Percentiles rank a stretch among this genome's conserved stretches.
phyloP scores from a whole-genome alignment of 176 grass and related monocot genomes.

The sorghum (Sorghum bicolor) region DNA sequence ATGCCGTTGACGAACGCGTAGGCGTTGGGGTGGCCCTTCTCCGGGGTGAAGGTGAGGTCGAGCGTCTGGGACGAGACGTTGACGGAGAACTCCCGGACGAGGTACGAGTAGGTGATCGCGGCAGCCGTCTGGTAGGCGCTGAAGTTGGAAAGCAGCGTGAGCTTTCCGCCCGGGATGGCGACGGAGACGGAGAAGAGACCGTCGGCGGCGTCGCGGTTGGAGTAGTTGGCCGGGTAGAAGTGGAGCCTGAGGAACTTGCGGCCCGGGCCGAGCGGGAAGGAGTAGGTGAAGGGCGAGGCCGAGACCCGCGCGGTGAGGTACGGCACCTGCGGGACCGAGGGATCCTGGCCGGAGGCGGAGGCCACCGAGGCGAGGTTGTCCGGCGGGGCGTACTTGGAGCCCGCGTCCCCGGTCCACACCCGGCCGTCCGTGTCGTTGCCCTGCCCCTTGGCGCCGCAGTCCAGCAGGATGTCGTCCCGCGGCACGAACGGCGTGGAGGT shows the following conservation, averaged over 20 bases:
- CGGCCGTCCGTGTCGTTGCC: conserved; percentile 55
- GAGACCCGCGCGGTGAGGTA: conserved; percentile 79
- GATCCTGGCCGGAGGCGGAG: conserved; percentile 33
- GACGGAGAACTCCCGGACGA: conserved; percentile 69
- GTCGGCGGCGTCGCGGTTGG: conserved; percentile 48
- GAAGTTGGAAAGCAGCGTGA: conserved; percentile 78
- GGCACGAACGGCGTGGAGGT: conserved; percentile 44
- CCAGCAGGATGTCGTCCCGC: conserved; percentile 71
- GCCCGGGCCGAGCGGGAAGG: conserved; percentile 71
- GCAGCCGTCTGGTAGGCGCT: conserved; percentile 64
- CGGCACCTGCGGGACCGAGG: conserved; percentile 60
- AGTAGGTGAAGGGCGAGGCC: conserved; percentile 67
- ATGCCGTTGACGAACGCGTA: conserved; percentile 92
- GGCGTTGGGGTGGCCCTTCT: conserved; percentile 45
- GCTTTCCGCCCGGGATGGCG: conserved; percentile 16
- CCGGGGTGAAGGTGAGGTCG: conserved; percentile 83
- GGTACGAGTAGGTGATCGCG: conserved; percentile 49
- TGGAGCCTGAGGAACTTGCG: conserved; percentile 82
- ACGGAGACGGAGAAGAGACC: conserved; percentile 69
- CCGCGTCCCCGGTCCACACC: conserved; percentile 50
- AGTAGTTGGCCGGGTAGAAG: conserved; percentile 76
- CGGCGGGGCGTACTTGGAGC: conserved; percentile 58
- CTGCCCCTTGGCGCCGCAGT: conserved; percentile 60
- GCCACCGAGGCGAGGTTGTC: conserved; percentile 17
- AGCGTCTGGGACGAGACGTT: conserved; percentile 59